Conservation (phyloP, 2,329 filamentous ascomycete genomes). For the Microcyclosporella mali region DNA sequence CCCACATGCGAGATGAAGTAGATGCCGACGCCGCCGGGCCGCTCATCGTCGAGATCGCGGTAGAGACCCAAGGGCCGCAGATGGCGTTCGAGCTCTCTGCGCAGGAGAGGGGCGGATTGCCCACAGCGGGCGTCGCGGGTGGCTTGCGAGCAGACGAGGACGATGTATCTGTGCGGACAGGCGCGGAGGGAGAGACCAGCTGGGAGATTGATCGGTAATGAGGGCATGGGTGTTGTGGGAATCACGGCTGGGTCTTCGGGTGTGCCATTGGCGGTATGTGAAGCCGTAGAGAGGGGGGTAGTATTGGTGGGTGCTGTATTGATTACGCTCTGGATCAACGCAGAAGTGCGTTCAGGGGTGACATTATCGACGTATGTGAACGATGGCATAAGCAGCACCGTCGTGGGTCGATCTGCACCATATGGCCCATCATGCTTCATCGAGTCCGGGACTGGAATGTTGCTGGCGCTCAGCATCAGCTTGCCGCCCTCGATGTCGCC, state of each 20-base stretch:
- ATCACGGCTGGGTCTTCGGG: constrained; percentile 8
- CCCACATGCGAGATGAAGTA: constrained; percentile 97
- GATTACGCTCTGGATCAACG: constrained; percentile 65
- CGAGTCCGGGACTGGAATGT: constrained; percentile 72
- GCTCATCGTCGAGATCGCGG: constrained; percentile 78
- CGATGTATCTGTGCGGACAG: constrained; percentile 76
- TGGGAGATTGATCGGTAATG: constrained; percentile 22
- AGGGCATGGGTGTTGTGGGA: constrained; percentile 10
- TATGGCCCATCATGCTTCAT: constrained; percentile 45
- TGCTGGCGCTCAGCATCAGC: constrained; percentile 85
- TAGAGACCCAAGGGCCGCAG: constrained; percentile 77
- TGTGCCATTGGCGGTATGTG: constrained; percentile 5
- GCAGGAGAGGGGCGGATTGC: constrained; percentile 84
- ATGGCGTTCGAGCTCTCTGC: constrained; percentile 82
- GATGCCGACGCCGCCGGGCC: constrained; percentile 86
- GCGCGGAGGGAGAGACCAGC: constrained; percentile 51
- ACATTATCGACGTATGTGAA: constrained; percentile 81
- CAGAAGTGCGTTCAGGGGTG: constrained; percentile 64
- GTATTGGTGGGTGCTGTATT: constrained; percentile 67
- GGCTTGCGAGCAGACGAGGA: constrained; percentile 88
- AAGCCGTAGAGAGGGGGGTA: constrained; percentile 46
- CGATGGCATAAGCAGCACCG: constrained; percentile 74
- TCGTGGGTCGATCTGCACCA: constrained; percentile 62
- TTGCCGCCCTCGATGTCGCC: constrained; percentile 41
- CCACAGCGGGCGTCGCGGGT: constrained; percentile 94